Percentiles rank a stretch among this genome's conserved stretches.
phyloP scores from a whole-genome alignment of 139 green algal species.

The Picochlorum sp. region DNA sequence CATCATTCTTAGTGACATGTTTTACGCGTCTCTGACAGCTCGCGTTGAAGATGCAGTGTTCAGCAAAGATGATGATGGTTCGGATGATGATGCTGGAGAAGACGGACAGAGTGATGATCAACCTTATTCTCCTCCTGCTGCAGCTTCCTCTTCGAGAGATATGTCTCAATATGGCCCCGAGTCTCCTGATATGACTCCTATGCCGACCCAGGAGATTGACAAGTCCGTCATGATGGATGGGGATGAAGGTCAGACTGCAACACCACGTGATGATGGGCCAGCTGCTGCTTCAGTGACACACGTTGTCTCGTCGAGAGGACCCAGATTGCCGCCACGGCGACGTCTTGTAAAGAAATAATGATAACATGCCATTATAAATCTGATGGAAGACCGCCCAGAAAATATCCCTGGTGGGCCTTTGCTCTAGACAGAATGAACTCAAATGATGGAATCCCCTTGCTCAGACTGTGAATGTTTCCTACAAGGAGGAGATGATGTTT shows the following conservation, averaged over 20 bases:
- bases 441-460: constrained; percentile 18
- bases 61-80: constrained; percentile 3
- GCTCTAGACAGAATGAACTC: neutral
- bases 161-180: too few species aligned
- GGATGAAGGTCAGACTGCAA: too few species aligned
- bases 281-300: neutral
- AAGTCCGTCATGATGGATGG: too few species aligned
- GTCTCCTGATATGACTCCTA: too few species aligned
- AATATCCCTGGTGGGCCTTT: neutral
- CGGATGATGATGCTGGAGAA: neutral
- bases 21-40: neutral
- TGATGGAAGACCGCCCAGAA: neutral
- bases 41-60: neutral
- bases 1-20: constrained; percentile 1
- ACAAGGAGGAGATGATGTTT: constrained; percentile 57
- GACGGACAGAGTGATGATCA: too few species aligned
- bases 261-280: too few species aligned
- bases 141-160: too few species aligned
- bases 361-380: too few species aligned
- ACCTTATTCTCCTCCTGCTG: too few species aligned
- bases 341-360: neutral
- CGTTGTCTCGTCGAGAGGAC: neutral
- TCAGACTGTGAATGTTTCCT: constrained; percentile 30
- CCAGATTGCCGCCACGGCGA: neutral
- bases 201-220: too few species aligned